Evolutionary conservation across 2,329 filamentous ascomycete species (phyloP), one percentile per base, ranked within the genome.

Genomic region (Fusarium torreyae): DNA sequence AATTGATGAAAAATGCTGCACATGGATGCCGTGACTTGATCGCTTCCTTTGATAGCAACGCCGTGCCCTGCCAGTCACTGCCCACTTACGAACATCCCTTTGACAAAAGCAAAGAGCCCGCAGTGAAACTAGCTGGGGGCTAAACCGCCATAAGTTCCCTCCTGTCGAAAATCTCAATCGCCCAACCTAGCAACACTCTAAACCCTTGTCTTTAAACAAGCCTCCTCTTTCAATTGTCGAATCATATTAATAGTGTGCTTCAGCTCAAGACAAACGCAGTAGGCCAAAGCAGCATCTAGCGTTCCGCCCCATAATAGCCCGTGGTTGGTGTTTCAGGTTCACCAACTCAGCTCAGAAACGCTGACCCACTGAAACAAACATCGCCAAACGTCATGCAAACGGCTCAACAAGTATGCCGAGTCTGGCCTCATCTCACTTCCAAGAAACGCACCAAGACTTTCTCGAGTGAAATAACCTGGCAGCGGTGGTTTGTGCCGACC

Each of bases 261-360:
- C 57, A 64, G 63, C 57, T 59, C 67, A 57, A 66, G 51, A 64
- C 56, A 54, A 46, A 52, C 46, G 20, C 15, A 54, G 64, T 55
- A 66, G 52, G 60, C 56, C 49, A 66, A 50, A 48, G 49, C 38
- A 46, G 31, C 53, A 38, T 61, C 55, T 70, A 49, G 54, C 48
- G 58, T 56, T 55, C 51, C 49, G 68, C 67, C 66, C 69, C 65
- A 64, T 71, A 72, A 70, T 72, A 70, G 63, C 53, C 56, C 56
- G 59, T 51, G 55, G 68, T 54, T 64, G 55, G 57, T 71, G 69
- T 69, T 72, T 70, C 69, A 69, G 70, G 68, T 66, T 69, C 66
- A 65, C 57, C 60, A 70, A 54, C 59, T 62, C 63, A 70, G 63
- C 60, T 62, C 58, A 63, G 53, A 63, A 57, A 57, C 55, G 48